Base-by-base conservation (phyloP, 2,329 filamentous ascomycete genomes). In the Claviceps capensis region DNA sequence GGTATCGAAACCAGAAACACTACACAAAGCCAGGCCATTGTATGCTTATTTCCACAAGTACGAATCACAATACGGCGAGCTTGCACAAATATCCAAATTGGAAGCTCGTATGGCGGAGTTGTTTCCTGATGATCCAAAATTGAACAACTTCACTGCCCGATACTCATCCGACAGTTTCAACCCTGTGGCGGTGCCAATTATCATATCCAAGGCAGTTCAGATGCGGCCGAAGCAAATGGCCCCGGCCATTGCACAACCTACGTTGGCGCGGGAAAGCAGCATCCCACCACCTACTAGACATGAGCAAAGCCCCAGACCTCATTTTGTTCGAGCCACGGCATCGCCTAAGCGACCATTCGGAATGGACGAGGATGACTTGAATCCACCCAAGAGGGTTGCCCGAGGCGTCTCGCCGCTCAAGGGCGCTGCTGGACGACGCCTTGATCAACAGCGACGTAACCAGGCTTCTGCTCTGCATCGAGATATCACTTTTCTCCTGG, bases 31-130 rank as follows among this genome's bases (percentile, higher is more conserved):
- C 8, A 94, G 93, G 65, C 80, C 86, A 1, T 78, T 98, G 0
- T 95, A 95, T 61, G 75, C 82, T 2, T 97, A 91, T 69, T 91
- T 98, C 66, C 91, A 98, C 69, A 85, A 90, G 60, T 95, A 95
- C 64, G 93, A 98, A 70, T 90, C 89, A 11, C 83, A 89, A 57
- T 98, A 90, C 62, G 93, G 94, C 52, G 93, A 98, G 64, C 77
- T 97, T 5, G 81, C 86, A 5, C 90, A 97, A 61, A 88, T 98
- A 51, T 81, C 83, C 57, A 93, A 94, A 64, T 75, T 98, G 16
- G 94, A 98, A 67, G 85, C 84, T 61, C 83, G 93, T 47, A 97
- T 98, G 89, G 79, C 80, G 22, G 89, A 95, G 62, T 76, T 96
- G n/a, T 98, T 88, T 67, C 90, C 90, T 0, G 83, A 90, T 53